Conservation (phyloP, 768 basidiomycete species). For the Clitopilus passeckerianus region DNA sequence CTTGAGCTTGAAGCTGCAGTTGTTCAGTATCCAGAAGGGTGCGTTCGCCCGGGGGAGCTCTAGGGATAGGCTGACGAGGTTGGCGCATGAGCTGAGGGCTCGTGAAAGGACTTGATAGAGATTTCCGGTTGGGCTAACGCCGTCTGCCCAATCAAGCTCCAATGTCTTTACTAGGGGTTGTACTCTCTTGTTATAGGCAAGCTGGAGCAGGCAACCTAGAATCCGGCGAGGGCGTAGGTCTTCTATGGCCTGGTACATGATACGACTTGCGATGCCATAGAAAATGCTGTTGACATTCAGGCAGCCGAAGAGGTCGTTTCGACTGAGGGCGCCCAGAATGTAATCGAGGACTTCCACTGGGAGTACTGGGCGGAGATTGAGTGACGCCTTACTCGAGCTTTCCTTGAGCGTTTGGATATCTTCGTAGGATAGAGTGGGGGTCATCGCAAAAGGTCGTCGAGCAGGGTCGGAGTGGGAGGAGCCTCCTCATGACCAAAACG, state of each 20-base stretch:
- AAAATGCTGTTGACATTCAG: constrained; percentile 21
- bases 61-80: constrained; percentile 39
- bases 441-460: neutral
- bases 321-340: constrained; percentile 16
- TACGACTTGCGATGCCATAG: constrained; percentile 19
- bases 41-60: constrained; percentile 40
- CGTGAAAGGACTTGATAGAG: constrained; percentile 45
- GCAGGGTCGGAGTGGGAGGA: neutral
- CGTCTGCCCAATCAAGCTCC: constrained; percentile 35
- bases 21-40: constrained; percentile 45
- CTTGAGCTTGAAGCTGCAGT: constrained; percentile 38
- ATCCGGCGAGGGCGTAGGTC: constrained; percentile 22
- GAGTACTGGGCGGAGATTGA: constrained; percentile 9
- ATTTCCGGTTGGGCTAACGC: constrained; percentile 35
- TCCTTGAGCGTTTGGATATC: neutral
- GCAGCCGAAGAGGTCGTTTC: constrained; percentile 15
- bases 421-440: neutral
- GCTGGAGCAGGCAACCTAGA: constrained; percentile 30
- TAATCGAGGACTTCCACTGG: constrained; percentile 29
- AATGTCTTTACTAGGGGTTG: constrained; percentile 38
- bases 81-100: constrained; percentile 31
- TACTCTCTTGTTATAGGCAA: constrained; percentile 31
- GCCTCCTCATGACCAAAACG: neutral
- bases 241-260: constrained; percentile 28
- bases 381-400: neutral